Evolutionary conservation across 2,329 filamentous ascomycete genomes (phyloP).

Genomic region (Penicillium freii): DNA sequence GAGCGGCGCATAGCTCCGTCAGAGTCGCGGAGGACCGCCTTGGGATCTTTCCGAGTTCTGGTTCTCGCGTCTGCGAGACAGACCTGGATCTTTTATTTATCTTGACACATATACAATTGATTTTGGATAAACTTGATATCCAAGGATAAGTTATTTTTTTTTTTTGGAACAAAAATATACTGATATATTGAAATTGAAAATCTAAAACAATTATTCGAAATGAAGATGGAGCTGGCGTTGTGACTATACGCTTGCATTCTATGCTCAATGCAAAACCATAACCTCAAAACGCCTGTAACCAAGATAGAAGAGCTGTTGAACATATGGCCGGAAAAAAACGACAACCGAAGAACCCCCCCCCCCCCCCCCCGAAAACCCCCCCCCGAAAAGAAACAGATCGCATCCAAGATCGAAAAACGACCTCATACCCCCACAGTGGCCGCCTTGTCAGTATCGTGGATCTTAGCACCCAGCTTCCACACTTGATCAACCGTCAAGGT

Average conservation of each 20-base stretch:
- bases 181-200: background rate
- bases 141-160: background rate
- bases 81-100: conserved; percentile 7
- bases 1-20: conserved; percentile 16
- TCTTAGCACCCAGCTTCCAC: conserved; percentile 45
- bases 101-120: conserved; percentile 8
- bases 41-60: background rate
- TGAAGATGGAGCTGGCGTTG: background rate
- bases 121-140: background rate
- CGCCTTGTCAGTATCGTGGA: conserved; percentile 38
- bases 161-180: too few relatives aligned
- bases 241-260: conserved; percentile 1
- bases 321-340: background rate
- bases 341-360: background rate
- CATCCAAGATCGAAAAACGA: background rate
- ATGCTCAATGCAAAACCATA: conserved; percentile 1
- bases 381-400: background rate
- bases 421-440: background rate
- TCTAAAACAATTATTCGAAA: background rate
- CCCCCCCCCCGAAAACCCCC: background rate
- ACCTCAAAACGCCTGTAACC: conserved; percentile 2
- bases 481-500: conserved; percentile 43
- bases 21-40: background rate
- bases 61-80: conserved; percentile 7
- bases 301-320: background rate